phyloP scores from a whole-genome alignment of 805 yeast species.

The Schizosaccharomyces japonicus region DNA sequence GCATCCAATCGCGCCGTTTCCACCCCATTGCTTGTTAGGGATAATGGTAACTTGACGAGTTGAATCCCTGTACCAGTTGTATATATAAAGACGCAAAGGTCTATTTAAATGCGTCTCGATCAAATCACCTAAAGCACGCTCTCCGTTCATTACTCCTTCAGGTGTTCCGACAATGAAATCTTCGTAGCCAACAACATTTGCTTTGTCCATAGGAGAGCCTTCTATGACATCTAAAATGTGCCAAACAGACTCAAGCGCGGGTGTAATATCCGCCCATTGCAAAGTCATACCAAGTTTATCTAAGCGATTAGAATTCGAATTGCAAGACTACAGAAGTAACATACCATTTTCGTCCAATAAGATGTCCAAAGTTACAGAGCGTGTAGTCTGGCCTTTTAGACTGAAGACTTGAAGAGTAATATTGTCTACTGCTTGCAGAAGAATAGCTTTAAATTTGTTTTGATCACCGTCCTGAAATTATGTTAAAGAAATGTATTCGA shows the following conservation, averaged over 20 bases:
- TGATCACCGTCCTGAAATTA: background rate
- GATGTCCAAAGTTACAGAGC: background rate
- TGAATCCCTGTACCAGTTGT: constrained; percentile 1
- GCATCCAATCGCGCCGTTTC: constrained; percentile 3
- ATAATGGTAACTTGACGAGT: constrained; percentile 5
- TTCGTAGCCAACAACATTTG: background rate
- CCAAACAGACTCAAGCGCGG: constrained; percentile 1
- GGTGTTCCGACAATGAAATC: constrained; percentile 4
- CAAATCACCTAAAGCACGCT: constrained; percentile 2
- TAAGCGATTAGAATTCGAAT: background rate
- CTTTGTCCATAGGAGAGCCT: background rate
- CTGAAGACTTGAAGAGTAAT: background rate
- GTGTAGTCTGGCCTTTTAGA: constrained; percentile 3
- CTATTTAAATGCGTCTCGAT: constrained; percentile 2
- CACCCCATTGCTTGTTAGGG: constrained; percentile 3
- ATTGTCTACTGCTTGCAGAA: background rate
- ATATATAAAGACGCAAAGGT: constrained; percentile 4
- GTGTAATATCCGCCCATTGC: background rate
- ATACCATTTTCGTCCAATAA: background rate
- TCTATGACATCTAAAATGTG: constrained; percentile 3
- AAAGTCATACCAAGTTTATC: constrained; percentile 1
- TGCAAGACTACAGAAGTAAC: background rate
- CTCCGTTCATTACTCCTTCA: constrained; percentile 3
- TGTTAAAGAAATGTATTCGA: background rate
- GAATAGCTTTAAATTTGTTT: background rate